Base-by-base conservation (phyloP, 305 asterid species). In the Plantago coronopus region DNA sequence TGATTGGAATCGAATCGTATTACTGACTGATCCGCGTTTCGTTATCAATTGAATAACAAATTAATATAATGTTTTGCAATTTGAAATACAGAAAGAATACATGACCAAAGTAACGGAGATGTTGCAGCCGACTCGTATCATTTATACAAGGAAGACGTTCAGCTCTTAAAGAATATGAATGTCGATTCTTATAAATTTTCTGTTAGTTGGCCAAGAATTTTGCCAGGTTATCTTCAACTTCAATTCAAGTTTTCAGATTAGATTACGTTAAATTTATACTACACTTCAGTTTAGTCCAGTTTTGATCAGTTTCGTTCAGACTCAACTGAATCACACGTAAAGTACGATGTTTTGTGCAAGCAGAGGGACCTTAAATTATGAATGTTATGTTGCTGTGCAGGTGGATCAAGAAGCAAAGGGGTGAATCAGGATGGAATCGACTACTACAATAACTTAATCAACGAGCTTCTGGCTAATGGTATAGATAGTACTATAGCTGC, bases 211-310 rank as follows among this genome's bases (percentile, higher is more conserved):
- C 22, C 82, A 0, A 67, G 87, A 63, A 64, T 81, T 17, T 67
- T 81, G 57, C 84, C 87, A 66, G 76, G 84, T 80, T n/a, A n/a
- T n/a, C n/a, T n/a, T n/a, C n/a, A 18, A 59, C 27, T 51, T n/a
- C 15, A 15, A 10, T n/a, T n/a, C n/a, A n/a, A n/a, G n/a, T n/a
- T n/a, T n/a, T n/a, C n/a, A n/a, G n/a, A n/a, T n/a, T n/a, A n/a
- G n/a, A n/a, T n/a, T n/a, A n/a, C n/a, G n/a, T n/a, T n/a, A n/a
- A n/a, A n/a, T n/a, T n/a, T n/a, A n/a, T n/a, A n/a, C n/a, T n/a
- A n/a, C n/a, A n/a, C n/a, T n/a, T n/a, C n/a, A n/a, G n/a, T n/a
- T n/a, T n/a, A n/a, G n/a, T n/a, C n/a, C n/a, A n/a, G n/a, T n/a
- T n/a, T n/a, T n/a, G n/a, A n/a, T n/a, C n/a, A n/a, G n/a, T n/a